Evolutionary conservation across 352 stramenopile genomes (phyloP), one percentile per base, ranked within the genome.

Genomic region (Elongisporangium prolatum): DNA sequence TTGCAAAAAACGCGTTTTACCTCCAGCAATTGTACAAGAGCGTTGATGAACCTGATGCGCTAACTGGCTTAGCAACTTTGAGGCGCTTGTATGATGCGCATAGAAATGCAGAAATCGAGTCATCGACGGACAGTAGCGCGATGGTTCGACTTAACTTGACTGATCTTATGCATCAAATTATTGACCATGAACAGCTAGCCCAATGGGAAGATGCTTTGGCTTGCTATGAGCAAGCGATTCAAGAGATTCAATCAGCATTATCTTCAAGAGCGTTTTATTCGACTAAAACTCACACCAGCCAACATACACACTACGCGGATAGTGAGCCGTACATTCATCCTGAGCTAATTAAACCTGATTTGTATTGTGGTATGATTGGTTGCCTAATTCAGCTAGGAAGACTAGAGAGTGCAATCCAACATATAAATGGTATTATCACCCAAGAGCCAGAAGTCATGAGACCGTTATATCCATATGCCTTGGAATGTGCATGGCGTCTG

Each of bases 401-500:
- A 14, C 71, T 93, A 9, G 86, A 94, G 67, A 93, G 80, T 59
- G 86, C 85, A 11, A 66, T 96, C 18, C 84, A 94, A 57, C 81
- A 95, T 64, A 93, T 95, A 34, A 90, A 93, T 48, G 86, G 86
- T 17, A 94, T 96, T 48, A 75, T 87, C 5, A 89, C 77, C 10
- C 73, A 88, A 66, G 84, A 93, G 47, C 83, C 85, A 1, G 70
- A 89, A 25, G 86, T 86, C 50, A 87, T 91, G 40, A 77, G 71
- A n/a, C 86, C 80, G 2, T 68, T 94, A 37, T 94, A 93, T 60
- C 84, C 84, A 11, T 87, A 81, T 61, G 86, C 86, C 2, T 67
- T 96, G 2, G 84, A 96, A 59, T 94, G 85, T 51, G 81, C 86
- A 16, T 96, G 86, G 86, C 74, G 85, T n/a, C 69, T 96, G 22